Evolutionary conservation across 257 asterid genomes (phyloP).

Genomic region (Gentiana straminea): DNA sequence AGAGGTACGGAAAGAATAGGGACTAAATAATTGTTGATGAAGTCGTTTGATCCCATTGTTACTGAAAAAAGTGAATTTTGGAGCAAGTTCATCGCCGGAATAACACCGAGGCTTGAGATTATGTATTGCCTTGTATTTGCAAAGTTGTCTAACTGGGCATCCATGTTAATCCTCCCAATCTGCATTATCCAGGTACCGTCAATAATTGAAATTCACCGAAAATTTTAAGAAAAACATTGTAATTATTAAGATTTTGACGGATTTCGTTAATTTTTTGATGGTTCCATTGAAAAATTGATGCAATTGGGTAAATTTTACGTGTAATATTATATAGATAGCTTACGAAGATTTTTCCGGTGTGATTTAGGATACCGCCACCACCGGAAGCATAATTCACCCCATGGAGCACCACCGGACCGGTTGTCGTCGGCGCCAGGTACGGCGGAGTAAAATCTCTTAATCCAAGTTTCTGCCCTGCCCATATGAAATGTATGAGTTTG

Average conservation of each 20-base stretch:
- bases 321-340: constrained; percentile 3
- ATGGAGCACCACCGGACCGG: constrained; percentile 31
- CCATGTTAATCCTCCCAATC: constrained; percentile 67
- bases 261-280: too few species aligned
- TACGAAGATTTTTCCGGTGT: constrained; percentile 58
- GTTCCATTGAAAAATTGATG: too few species aligned
- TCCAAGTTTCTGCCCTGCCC: constrained; percentile 48
- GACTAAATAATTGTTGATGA: constrained; percentile 62
- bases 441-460: constrained; percentile 46
- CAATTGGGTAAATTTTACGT: too few species aligned
- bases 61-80: constrained; percentile 38
- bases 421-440: constrained; percentile 57
- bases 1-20: constrained; percentile 31
- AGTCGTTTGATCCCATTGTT: constrained; percentile 69
- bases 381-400: constrained; percentile 84
- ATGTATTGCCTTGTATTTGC: constrained; percentile 53
- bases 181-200: constrained; percentile 8
- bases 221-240: too few species aligned
- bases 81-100: constrained; percentile 23
- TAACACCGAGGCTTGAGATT: constrained; percentile 29
- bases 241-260: too few species aligned
- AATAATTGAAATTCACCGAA: too few species aligned
- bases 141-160: constrained; percentile 72
- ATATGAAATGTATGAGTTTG: constrained; percentile 1
- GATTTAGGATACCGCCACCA: constrained; percentile 68